phyloP scores from a whole-genome alignment of 2,329 filamentous ascomycete genomes.

The Botrytis squamosa region DNA sequence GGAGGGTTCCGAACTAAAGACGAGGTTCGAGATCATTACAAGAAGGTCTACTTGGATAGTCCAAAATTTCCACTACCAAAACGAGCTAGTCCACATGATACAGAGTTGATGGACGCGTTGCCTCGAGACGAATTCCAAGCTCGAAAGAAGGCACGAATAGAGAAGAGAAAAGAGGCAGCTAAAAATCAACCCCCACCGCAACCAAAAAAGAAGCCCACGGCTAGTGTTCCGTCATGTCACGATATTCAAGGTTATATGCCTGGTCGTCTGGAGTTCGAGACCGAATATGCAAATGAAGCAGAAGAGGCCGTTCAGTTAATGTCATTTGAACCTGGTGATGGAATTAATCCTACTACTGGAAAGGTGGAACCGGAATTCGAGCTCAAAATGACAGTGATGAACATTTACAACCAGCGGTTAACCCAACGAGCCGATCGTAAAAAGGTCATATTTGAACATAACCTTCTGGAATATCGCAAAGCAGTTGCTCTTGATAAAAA shows the following conservation, averaged over 20 bases:
- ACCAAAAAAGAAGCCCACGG: slow-evolving; percentile 93
- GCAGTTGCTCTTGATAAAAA: slow-evolving; percentile 90
- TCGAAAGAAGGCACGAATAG: slow-evolving; percentile 88
- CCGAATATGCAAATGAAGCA: slow-evolving; percentile 94
- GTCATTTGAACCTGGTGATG: slow-evolving; percentile 96
- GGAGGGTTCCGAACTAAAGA: slow-evolving; percentile 93
- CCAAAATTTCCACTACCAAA: slow-evolving; percentile 82
- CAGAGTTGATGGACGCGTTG: slow-evolving; percentile 72
- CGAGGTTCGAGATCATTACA: slow-evolving; percentile 93
- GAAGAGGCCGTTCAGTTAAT: slow-evolving; percentile 98
- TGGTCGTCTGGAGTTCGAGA: slow-evolving; percentile 94
- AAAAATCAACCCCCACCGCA: slow-evolving; percentile 80
- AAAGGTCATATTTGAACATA: slow-evolving; percentile 95
- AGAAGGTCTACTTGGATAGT: slow-evolving; percentile 82
- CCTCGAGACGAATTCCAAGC: slow-evolving; percentile 91
- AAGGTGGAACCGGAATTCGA: slow-evolving; percentile 95
- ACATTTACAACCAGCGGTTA: slow-evolving; percentile 92
- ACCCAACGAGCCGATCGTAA: slow-evolving; percentile 92
- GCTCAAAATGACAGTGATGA: slow-evolving; percentile 95
- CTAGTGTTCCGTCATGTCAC: slow-evolving; percentile 92
- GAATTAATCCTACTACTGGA: slow-evolving; percentile 78
- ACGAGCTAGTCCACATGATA: slow-evolving; percentile 80
- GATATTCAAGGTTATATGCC: slow-evolving; percentile 99
- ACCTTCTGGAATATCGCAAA: slow-evolving; percentile 88
- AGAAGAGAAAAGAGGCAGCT: slow-evolving; percentile 82